Percentiles rank a stretch among this genome's conserved stretches.
phyloP scores from a whole-genome alignment of 2,329 filamentous ascomycete species.

The Cladophialophora immunda region DNA sequence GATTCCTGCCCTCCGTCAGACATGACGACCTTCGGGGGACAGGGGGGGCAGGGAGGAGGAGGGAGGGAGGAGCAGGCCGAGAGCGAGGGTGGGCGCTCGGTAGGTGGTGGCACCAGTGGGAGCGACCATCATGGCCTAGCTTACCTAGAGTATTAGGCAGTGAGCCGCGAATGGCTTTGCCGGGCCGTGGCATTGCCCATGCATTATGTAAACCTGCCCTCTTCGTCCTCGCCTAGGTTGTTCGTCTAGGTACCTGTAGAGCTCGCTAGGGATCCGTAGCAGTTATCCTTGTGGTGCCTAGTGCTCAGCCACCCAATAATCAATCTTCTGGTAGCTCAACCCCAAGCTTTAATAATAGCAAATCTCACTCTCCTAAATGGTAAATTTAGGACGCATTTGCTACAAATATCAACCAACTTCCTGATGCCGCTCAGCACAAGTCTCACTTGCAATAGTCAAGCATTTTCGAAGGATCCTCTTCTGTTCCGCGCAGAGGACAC shows the following conservation, averaged over 20 bases:
- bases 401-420: conserved; percentile 2
- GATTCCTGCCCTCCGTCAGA: conserved; percentile 8
- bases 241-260: not conserved
- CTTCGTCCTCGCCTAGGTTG: not conserved
- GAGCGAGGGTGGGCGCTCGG: not conserved
- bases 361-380: conserved; percentile 5
- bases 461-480: not conserved
- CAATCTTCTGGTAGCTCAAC: not conserved
- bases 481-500: not conserved
- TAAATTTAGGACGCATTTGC: not conserved
- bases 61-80: not conserved
- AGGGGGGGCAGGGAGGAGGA: not conserved
- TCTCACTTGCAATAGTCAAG: not conserved
- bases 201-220: not conserved
- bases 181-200: not conserved
- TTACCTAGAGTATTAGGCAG: not conserved
- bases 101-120: not conserved
- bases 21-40: not conserved
- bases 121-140: not conserved
- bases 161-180: not conserved
- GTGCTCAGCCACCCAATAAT: conserved; percentile 4
- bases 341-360: conserved; percentile 7
- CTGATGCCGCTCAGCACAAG: not conserved
- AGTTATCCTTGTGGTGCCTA: not conserved
- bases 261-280: too few relatives aligned